A percentile compares a stretch with the other conserved stretches of the same genome.
Conservation (phyloP, 305 asterid species). For the Euphrasia arctica region DNA sequence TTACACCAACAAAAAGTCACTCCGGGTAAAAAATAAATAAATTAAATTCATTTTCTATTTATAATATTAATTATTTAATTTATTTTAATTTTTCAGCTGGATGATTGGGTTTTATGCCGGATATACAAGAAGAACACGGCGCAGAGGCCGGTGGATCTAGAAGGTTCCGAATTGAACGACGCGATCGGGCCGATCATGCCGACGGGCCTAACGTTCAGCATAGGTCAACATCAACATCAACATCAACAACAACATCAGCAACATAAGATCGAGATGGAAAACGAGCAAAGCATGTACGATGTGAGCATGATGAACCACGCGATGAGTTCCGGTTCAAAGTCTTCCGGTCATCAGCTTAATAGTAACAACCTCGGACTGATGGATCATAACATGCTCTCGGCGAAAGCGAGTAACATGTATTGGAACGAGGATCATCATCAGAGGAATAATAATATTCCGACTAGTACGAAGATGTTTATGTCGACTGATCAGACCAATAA, state of each 20-base stretch:
- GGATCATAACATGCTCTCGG: slow-evolving; percentile 26
- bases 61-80: neutral
- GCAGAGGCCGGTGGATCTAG: slow-evolving; percentile 60
- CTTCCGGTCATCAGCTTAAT: slow-evolving; percentile 10
- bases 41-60: neutral
- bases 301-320: slow-evolving; percentile 35
- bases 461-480: slow-evolving; percentile 43
- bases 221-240: slow-evolving; percentile 20
- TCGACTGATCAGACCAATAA: slow-evolving; percentile 26
- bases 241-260: neutral
- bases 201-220: neutral
- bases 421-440: slow-evolving; percentile 44
- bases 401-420: slow-evolving; percentile 41
- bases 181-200: slow-evolving; percentile 35
- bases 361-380: slow-evolving; percentile 29
- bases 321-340: neutral
- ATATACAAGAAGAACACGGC: slow-evolving; percentile 76
- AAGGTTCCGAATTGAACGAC: slow-evolving; percentile 46
- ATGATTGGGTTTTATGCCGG: slow-evolving; percentile 95
- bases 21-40: slow-evolving; percentile 45
- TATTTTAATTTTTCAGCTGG: slow-evolving; percentile 44
- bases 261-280: slow-evolving; percentile 37
- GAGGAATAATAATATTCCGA: slow-evolving; percentile 7
- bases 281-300: slow-evolving; percentile 41
- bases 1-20: slow-evolving; percentile 53